Evolutionary conservation across 139 green algal species (phyloP).

Genomic region (Chlamydomonas asymmetrica): DNA sequence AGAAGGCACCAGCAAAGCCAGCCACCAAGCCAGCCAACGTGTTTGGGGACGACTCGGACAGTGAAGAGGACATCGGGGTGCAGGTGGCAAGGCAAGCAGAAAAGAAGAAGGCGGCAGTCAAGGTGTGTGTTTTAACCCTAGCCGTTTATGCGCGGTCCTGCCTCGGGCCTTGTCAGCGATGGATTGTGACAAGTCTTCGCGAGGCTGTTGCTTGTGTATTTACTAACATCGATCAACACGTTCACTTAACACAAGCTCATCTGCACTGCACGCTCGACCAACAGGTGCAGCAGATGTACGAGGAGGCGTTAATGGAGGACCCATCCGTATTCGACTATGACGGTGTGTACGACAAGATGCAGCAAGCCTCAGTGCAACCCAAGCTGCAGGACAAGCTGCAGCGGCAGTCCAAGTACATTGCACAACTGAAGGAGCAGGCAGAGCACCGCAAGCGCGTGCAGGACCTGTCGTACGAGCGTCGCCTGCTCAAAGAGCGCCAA

Average conservation of each 20-base stretch:
- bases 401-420: slow-evolving; percentile 50
- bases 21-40: slow-evolving; percentile 32
- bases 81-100: slow-evolving; percentile 69
- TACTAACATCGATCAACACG: no score
- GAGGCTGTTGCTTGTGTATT: no score
- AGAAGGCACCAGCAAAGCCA: slow-evolving; percentile 27
- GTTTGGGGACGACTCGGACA: slow-evolving; percentile 69
- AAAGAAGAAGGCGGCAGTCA: slow-evolving; percentile 60
- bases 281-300: slow-evolving; percentile 76
- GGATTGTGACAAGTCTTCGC: no score
- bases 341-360: slow-evolving; percentile 83
- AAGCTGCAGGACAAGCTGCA: slow-evolving; percentile 69
- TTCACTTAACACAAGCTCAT: no score
- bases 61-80: slow-evolving; percentile 55
- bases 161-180: neutral
- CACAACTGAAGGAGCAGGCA: slow-evolving; percentile 66
- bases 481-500: slow-evolving; percentile 72
- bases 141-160: neutral
- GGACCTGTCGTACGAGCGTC: slow-evolving; percentile 38
- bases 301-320: slow-evolving; percentile 85
- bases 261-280: neutral
- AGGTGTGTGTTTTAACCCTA: slow-evolving; percentile 28
- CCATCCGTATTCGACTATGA: slow-evolving; percentile 95
- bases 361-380: slow-evolving; percentile 52
- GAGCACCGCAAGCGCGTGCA: slow-evolving; percentile 85